Percentiles rank a stretch among this genome's conserved stretches.
phyloP scores from a whole-genome alignment of 1,139 yeast genomes.

The Diutina neorugosa region DNA sequence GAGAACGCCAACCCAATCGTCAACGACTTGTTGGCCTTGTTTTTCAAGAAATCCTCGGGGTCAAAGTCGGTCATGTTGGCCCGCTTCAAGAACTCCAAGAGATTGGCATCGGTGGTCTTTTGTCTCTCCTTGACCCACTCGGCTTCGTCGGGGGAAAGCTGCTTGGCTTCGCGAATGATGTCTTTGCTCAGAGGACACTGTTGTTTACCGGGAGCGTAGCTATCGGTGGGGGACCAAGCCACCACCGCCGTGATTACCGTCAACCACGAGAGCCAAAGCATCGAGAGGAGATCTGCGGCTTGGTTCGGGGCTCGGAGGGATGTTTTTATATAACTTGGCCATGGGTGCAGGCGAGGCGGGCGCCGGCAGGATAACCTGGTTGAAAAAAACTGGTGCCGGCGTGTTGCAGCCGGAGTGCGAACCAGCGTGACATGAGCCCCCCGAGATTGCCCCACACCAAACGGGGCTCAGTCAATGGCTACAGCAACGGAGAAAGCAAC shows the following conservation, averaged over 20 bases:
- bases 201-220: background rate
- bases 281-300: background rate
- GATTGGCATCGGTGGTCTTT: slow-evolving; percentile 19
- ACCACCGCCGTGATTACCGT: background rate
- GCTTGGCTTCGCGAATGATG: background rate
- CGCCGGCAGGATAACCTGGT: too few species aligned
- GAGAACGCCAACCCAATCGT: slow-evolving; percentile 31
- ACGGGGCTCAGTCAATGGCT: too few species aligned
- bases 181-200: background rate
- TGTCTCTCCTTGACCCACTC: slow-evolving; percentile 18
- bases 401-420: too few species aligned
- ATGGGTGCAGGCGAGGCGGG: background rate
- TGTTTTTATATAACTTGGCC: background rate
- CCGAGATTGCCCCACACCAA: too few species aligned
- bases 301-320: background rate
- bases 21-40: slow-evolving; percentile 19
- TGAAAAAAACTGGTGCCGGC: too few species aligned
- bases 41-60: slow-evolving; percentile 18
- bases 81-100: slow-evolving; percentile 19
- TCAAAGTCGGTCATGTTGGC: slow-evolving; percentile 25
- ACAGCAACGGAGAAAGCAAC: too few species aligned
- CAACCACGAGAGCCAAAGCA: background rate
- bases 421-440: too few species aligned
- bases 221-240: slow-evolving; percentile 1
- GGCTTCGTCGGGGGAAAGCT: slow-evolving; percentile 12